Conservation (phyloP, 2,329 filamentous ascomycete species). For the Verticillium tricorpus region DNA sequence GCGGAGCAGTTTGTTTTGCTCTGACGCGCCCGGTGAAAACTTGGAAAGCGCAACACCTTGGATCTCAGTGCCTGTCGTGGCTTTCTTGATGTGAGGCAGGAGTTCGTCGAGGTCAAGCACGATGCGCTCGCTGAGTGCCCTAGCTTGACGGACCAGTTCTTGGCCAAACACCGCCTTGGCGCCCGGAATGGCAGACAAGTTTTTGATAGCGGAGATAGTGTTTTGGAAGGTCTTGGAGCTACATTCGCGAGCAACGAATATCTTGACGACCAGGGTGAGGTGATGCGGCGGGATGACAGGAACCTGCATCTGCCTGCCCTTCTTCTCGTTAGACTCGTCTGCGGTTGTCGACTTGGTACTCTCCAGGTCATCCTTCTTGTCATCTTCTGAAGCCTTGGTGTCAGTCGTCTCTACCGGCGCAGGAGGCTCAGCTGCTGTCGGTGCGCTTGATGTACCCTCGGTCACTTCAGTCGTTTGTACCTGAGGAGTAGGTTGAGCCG, state of each 20-base stretch:
- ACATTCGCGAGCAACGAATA: conserved; percentile 92
- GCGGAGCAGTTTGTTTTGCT: conserved; percentile 91
- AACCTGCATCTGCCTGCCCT: conserved; percentile 60
- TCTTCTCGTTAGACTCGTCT: conserved; percentile 31
- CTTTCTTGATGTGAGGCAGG: conserved; percentile 79
- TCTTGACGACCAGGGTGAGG: conserved; percentile 89
- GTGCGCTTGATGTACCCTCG: not conserved
- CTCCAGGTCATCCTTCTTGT: conserved; percentile 4
- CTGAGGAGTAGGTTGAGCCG: conserved; percentile 10
- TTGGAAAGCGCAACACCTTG: conserved; percentile 91
- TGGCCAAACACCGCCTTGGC: conserved; percentile 89
- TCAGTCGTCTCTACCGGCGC: conserved; percentile 9
- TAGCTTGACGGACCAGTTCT: conserved; percentile 84
- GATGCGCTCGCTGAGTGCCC: conserved; percentile 78
- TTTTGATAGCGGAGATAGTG: conserved; percentile 97
- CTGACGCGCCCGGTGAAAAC: conserved; percentile 92
- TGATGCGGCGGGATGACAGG: conserved; percentile 86
- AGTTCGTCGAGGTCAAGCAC: conserved; percentile 80
- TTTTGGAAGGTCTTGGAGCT: conserved; percentile 98
- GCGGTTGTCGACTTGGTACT: conserved; percentile 9
- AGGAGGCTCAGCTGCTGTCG: not conserved
- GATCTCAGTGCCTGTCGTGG: conserved; percentile 86
- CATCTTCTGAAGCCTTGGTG: conserved; percentile 6
- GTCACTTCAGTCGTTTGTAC: conserved; percentile 10
- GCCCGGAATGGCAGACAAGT: conserved; percentile 86